Percentiles rank a stretch among this genome's conserved stretches.
phyloP scores from a whole-genome alignment of 768 basidiomycete genomes.

The Psilocybe azurescens region DNA sequence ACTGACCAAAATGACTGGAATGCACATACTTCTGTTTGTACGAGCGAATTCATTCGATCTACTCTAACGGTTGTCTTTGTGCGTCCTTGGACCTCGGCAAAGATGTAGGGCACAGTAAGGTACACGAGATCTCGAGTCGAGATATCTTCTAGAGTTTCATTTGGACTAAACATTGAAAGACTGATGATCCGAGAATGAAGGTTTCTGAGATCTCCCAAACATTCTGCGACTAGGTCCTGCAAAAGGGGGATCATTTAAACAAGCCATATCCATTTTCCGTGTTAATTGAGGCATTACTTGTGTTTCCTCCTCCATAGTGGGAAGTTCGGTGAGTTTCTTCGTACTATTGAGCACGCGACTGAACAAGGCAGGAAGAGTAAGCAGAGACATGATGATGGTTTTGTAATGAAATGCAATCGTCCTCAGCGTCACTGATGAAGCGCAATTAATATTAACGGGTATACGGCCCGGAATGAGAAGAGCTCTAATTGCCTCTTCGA shows the following conservation, averaged over 20 bases:
- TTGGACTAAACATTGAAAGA: conserved; percentile 80
- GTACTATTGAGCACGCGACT: conserved; percentile 38
- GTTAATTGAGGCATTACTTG: conserved; percentile 32
- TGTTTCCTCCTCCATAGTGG: conserved; percentile 47
- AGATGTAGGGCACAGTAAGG: conserved; percentile 72
- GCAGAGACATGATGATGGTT: conserved; percentile 23
- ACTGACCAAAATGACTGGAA: not conserved
- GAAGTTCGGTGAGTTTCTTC: conserved; percentile 42
- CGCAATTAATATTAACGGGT: not conserved
- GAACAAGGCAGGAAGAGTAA: conserved; percentile 46
- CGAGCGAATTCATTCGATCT: conserved; percentile 62
- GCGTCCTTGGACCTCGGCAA: conserved; percentile 69
- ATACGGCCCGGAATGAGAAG: not conserved
- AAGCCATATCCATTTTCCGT: too few species aligned
- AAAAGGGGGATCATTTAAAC: not conserved
- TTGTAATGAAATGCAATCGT: not conserved
- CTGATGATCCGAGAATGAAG: conserved; percentile 58
- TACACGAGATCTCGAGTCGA: conserved; percentile 78
- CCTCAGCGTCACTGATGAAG: not conserved
- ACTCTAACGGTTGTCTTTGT: conserved; percentile 57
- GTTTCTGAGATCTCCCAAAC: conserved; percentile 59
- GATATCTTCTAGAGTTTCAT: conserved; percentile 85
- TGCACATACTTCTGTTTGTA: conserved; percentile 59
- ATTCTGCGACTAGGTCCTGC: conserved; percentile 64
- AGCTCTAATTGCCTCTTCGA: too few species aligned